Evolutionary conservation across 352 stramenopile genomes (phyloP).

Genomic region (Pythium dissimile): DNA sequence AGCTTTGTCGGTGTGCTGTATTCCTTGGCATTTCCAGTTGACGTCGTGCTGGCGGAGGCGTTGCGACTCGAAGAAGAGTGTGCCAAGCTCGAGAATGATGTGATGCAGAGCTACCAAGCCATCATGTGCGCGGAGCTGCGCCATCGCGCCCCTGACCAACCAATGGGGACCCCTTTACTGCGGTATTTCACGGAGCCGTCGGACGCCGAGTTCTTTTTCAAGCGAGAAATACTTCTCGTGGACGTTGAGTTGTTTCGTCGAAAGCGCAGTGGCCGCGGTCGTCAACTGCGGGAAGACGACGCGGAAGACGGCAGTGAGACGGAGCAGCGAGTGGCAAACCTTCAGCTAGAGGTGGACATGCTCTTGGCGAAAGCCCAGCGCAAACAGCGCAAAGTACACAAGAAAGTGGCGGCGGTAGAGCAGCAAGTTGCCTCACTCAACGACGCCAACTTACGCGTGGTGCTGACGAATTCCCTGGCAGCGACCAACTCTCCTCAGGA

Average conservation of each 20-base stretch:
- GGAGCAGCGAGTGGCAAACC: not conserved
- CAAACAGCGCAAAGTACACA: slow-evolving; percentile 52
- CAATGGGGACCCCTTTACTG: slow-evolving; percentile 21
- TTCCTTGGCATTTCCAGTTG: slow-evolving; percentile 35
- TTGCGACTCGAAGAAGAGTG: slow-evolving; percentile 40
- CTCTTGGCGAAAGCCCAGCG: slow-evolving; percentile 34
- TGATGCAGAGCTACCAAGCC: slow-evolving; percentile 33
- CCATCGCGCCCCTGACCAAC: slow-evolving; percentile 1
- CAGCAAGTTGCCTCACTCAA: slow-evolving; percentile 30
- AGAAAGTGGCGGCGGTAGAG: slow-evolving; percentile 37
- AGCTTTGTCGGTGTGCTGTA: slow-evolving; percentile 62
- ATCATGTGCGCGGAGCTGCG: slow-evolving; percentile 24
- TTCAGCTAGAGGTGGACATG: slow-evolving; percentile 19
- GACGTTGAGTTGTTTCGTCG: slow-evolving; percentile 22
- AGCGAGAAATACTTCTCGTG: slow-evolving; percentile 37
- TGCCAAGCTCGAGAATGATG: slow-evolving; percentile 24
- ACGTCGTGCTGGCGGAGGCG: slow-evolving; percentile 34
- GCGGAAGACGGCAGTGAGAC: not conserved
- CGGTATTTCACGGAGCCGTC: slow-evolving; percentile 39
- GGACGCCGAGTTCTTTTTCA: slow-evolving; percentile 52
- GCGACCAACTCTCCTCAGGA: not conserved
- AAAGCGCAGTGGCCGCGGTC: not conserved
- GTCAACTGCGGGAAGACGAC: not conserved
- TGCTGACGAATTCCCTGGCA: slow-evolving; percentile 12
- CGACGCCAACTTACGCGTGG: slow-evolving; percentile 19